These are phyloP conservation scores for Brassica napus DNA, from an alignment of 345 rosid species.

Conservation along the genomic window DNA sequence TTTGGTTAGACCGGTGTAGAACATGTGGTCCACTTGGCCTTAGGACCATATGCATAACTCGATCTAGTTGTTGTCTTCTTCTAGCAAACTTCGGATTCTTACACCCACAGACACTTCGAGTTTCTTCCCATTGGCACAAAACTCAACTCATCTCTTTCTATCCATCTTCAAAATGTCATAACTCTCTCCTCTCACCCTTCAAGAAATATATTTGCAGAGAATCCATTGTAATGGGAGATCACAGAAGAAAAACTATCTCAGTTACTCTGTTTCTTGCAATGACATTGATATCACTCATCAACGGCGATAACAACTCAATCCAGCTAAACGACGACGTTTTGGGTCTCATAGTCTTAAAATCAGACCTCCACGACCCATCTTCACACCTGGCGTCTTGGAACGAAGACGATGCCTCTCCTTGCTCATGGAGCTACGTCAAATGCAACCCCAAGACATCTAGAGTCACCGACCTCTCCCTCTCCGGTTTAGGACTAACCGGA, in stretches of 20 bases:
- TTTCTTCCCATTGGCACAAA: constrained; percentile 34
- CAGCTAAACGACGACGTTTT: constrained; percentile 78
- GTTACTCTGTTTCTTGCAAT: constrained; percentile 20
- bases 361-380: constrained; percentile 59
- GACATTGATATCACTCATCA: constrained; percentile 36
- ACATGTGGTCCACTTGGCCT: constrained; percentile 34
- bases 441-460: constrained; percentile 69
- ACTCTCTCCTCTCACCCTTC: constrained; percentile 5
- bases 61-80: constrained; percentile 39
- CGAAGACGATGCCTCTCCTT: constrained; percentile 76
- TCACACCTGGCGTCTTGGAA: constrained; percentile 72
- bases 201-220: not conserved
- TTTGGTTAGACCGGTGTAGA: constrained; percentile 23
- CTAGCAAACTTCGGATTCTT: constrained; percentile 36
- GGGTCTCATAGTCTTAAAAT: constrained; percentile 87
- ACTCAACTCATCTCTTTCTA: constrained; percentile 15
- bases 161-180: constrained; percentile 26
- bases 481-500: constrained; percentile 73
- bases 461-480: constrained; percentile 61
- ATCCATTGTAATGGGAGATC: constrained; percentile 1
- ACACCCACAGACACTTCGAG: constrained; percentile 36
- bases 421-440: constrained; percentile 74
- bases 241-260: constrained; percentile 18
- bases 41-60: constrained; percentile 16
- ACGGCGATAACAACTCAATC: constrained; percentile 33